A percentile compares a stretch with the other conserved stretches of the same genome.
These are phyloP conservation scores for Aquilaria malaccensis DNA, from an alignment of 345 rosid species.

Conservation along the genomic window DNA sequence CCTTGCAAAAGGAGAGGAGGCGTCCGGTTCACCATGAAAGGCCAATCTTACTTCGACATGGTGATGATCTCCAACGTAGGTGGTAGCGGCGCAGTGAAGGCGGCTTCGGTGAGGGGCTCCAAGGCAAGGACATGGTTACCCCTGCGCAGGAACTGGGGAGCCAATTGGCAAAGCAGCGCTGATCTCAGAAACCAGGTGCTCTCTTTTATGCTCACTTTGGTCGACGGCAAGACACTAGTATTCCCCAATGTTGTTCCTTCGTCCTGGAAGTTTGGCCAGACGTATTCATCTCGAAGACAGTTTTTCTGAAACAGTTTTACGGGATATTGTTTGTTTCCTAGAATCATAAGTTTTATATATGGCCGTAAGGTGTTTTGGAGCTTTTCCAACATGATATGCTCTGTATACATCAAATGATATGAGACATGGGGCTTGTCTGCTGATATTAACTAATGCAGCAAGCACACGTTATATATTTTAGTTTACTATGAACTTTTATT, in stretches of 20 bases:
- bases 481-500: no score
- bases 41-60: constrained; percentile 65
- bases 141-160: constrained; percentile 73
- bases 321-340: no score
- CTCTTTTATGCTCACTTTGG: constrained; percentile 55
- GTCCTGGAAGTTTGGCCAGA: constrained; percentile 71
- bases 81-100: constrained; percentile 54
- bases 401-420: no score
- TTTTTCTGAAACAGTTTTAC: constrained; percentile 16
- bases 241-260: constrained; percentile 59
- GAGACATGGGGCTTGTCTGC: no score
- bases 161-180: constrained; percentile 62
- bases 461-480: no score
- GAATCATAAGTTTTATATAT: no score
- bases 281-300: constrained; percentile 54
- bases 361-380: no score
- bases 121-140: constrained; percentile 44
- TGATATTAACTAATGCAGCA: no score
- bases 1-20: constrained; percentile 75
- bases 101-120: constrained; percentile 64
- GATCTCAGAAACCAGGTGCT: constrained; percentile 48
- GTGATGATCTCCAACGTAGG: constrained; percentile 75
- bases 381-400: no score
- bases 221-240: constrained; percentile 35
- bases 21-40: constrained; percentile 68